Conservation (phyloP, 2,329 filamentous ascomycete genomes). For the Diaporthe batatas region DNA sequence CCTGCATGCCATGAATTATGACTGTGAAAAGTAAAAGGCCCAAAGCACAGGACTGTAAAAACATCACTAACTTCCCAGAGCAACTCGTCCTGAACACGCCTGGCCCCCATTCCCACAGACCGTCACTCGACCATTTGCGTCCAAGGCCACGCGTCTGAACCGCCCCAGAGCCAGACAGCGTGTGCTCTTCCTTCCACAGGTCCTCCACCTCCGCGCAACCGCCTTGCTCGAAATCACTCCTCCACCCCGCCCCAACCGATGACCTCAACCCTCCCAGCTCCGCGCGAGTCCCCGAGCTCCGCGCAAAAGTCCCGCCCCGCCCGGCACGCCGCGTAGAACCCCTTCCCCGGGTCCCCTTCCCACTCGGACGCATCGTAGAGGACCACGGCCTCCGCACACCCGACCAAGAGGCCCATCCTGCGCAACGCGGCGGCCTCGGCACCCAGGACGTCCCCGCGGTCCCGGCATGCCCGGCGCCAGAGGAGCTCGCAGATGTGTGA, state of each 20-base stretch:
- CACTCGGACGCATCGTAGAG: conserved; percentile 45
- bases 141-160: neutral
- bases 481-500: conserved; percentile 50
- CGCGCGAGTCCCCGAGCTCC: conserved; percentile 34
- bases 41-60: neutral
- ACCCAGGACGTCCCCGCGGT: conserved; percentile 48
- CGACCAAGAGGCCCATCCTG: conserved; percentile 49
- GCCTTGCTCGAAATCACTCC: too few species aligned
- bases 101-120: too few species aligned
- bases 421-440: conserved; percentile 48
- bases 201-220: neutral
- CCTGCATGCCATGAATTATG: neutral
- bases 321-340: conserved; percentile 28
- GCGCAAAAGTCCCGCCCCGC: conserved; percentile 39
- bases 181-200: neutral
- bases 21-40: too few species aligned
- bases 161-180: neutral
- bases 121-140: neutral
- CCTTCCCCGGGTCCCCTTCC: conserved; percentile 32
- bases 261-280: conserved; percentile 9
- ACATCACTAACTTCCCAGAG: neutral
- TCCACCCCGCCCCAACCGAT: neutral
- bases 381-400: conserved; percentile 50
- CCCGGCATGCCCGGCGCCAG: conserved; percentile 50
- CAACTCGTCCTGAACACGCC: neutral